Base-by-base conservation (phyloP, 148 eudicot species). In the Silene uniflora region DNA sequence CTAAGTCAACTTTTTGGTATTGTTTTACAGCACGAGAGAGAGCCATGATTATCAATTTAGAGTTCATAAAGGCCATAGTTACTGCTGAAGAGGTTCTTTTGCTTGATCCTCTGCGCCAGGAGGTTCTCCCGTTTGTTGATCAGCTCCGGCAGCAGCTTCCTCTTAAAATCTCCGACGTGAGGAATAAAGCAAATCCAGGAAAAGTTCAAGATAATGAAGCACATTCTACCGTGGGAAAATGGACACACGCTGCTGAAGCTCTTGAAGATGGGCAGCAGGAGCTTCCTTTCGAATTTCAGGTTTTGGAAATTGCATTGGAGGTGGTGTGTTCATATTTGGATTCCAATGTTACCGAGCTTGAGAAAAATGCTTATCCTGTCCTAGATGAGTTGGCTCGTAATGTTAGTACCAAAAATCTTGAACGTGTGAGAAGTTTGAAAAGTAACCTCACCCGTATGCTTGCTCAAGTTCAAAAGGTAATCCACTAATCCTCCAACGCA, bases 71-170 rank as follows among this genome's bases (percentile, higher is more conserved):
- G 82, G 99, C 99, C 59, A 90, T 95, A 80, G 87, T 95, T 71
- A 92, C 99, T 68, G 97, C 99, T 76, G 97, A 95, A 86, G 99
- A 95, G 84, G 87, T 95, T 25, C 78, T 95, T 76, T 85, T 95
- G 87, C 97, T 95, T 78, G 99, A 95, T 80, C 97, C 99, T 88
- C 87, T 95, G 39, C 86, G 94, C 32, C 97, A 92, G 80, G 96
- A 95, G 84, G 99, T 90, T 84, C 94, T 95, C 78, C 98, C 97
- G 16, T 95, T 95, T 78, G 96, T 92, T n/a, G 99, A 95, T 77
- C 99, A 92, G 84, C 90, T 95, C 74, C 86, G 92, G 82, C 90
- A 78, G 62, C 93, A 89, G 71, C 90, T 95, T 84, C 76, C 84
- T 73, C 88, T 72, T 24, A 92, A 80, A 83, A 77, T 66, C 73